phyloP scores from a whole-genome alignment of 768 basidiomycete genomes.

The Xerocomellus chrysenteron region DNA sequence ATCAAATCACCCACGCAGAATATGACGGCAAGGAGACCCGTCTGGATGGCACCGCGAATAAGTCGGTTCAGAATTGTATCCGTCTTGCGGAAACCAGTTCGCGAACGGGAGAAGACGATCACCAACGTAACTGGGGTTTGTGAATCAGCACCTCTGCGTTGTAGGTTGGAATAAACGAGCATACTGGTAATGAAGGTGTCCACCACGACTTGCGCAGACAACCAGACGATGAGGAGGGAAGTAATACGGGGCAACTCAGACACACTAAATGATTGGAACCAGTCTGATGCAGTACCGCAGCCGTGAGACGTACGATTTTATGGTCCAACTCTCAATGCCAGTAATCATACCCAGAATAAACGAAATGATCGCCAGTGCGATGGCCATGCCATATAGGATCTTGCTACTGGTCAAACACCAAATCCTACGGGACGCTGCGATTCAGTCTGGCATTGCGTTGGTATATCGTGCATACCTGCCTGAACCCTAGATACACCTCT shows the following conservation, averaged over 20 bases:
- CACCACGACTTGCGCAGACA: slow-evolving; percentile 43
- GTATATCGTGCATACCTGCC: slow-evolving; percentile 28
- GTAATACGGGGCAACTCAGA: slow-evolving; percentile 40
- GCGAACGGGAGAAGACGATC: slow-evolving; percentile 19
- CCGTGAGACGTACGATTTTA: slow-evolving; percentile 35
- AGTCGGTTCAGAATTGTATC: slow-evolving; percentile 38
- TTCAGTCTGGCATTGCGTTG: neutral
- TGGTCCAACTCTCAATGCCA: slow-evolving; percentile 43
- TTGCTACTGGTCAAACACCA: slow-evolving; percentile 10
- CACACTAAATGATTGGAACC: slow-evolving; percentile 29
- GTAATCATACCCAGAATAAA: slow-evolving; percentile 45
- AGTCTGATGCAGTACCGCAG: neutral
- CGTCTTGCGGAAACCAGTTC: slow-evolving; percentile 52
- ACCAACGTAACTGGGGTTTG: slow-evolving; percentile 16
- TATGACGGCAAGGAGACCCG: neutral
- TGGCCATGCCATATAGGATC: slow-evolving; percentile 35
- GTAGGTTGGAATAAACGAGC: neutral
- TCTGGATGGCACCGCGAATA: slow-evolving; percentile 10
- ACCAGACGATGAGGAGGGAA: slow-evolving; percentile 47
- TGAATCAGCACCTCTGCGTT: neutral
- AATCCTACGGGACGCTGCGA: slow-evolving; percentile 8
- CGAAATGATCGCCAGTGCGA: slow-evolving; percentile 36
- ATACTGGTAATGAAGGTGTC: slow-evolving; percentile 48
- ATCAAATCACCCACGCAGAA: slow-evolving; percentile 38
- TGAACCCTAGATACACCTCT: slow-evolving; percentile 47